Evolutionary conservation across 2,329 filamentous ascomycete genomes (phyloP).

Genomic region (Alternaria triticimaculans): DNA sequence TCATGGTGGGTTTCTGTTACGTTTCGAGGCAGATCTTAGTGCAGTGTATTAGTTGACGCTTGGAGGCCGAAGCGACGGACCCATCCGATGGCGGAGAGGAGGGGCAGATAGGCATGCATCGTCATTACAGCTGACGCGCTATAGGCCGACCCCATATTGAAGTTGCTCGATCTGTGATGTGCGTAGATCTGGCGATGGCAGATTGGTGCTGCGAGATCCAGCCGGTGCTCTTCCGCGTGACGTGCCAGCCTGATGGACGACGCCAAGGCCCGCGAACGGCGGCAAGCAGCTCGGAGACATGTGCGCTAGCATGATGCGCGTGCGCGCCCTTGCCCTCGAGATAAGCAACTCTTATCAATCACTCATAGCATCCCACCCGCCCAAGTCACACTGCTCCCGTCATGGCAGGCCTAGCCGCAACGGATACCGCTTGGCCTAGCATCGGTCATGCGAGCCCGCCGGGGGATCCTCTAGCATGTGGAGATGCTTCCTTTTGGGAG

Average conservation of each 20-base stretch:
- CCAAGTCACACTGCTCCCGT: conserved; percentile 19
- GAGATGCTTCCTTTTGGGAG: conserved; percentile 15
- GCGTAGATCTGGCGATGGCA: conserved; percentile 1
- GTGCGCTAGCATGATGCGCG: conserved; percentile 6
- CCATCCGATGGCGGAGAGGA: conserved; percentile 32
- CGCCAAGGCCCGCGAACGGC: conserved; percentile 33
- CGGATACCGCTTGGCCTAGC: conserved; percentile 20
- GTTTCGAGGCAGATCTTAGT: conserved; percentile 31
- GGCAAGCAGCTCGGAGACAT: conserved; percentile 11
- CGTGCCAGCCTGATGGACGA: conserved; percentile 4
- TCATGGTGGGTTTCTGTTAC: conserved; percentile 31
- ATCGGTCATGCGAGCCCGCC: conserved; percentile 36
- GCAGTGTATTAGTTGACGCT: conserved; percentile 24
- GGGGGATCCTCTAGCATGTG: conserved; percentile 26
- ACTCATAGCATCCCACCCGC: conserved; percentile 20
- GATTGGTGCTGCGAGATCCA: neutral
- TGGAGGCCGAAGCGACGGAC: conserved; percentile 6
- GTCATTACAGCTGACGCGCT: neutral
- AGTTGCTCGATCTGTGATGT: neutral
- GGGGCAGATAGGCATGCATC: conserved; percentile 8
- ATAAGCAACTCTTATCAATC: conserved; percentile 28
- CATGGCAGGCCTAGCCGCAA: conserved; percentile 25
- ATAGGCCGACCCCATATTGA: neutral
- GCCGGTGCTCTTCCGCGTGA: neutral
- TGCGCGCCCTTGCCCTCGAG: conserved; percentile 8